Conservation (phyloP, 2,329 filamentous ascomycete species). For the Stagonosporopsis cucurbitacearum region DNA sequence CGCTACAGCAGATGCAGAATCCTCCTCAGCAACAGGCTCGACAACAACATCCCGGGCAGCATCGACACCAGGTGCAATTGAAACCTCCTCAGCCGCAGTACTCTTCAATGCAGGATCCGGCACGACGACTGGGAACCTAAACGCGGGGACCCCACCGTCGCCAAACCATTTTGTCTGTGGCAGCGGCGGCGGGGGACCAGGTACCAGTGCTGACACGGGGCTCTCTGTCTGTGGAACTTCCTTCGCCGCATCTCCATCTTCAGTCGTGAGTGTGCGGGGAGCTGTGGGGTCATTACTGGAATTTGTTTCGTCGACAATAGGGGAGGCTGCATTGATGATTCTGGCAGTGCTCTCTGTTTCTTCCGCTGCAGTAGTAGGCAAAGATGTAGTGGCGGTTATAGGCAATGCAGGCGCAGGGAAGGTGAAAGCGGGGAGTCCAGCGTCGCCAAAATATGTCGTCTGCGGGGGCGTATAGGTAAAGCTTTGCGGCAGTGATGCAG, state of each 20-base stretch:
- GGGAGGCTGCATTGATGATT: neutral
- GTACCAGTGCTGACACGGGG: neutral
- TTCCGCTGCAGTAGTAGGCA: neutral
- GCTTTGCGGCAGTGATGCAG: neutral
- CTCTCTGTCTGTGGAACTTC: no score
- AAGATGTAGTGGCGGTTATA: no score
- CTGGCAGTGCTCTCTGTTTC: no score
- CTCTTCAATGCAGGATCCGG: neutral
- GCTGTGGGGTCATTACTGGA: neutral
- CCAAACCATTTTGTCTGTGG: conserved; percentile 12
- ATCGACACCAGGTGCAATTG: conserved; percentile 3
- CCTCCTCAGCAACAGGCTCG: no score
- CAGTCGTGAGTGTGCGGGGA: neutral
- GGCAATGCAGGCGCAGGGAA: neutral
- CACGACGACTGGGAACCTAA: neutral
- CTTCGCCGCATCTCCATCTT: neutral
- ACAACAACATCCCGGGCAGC: neutral
- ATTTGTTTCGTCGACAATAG: neutral
- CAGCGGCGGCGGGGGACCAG: neutral
- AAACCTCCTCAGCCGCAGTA: no score
- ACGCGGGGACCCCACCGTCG: conserved; percentile 5
- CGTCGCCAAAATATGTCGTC: conserved; percentile 1
- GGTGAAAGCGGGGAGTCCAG: conserved; percentile 1
- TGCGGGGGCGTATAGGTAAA: neutral
- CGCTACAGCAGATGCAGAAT: no score